Percentiles rank a stretch among this genome's conserved stretches.
These are phyloP conservation scores for Calonectria henricotiae DNA, from an alignment of 2,329 filamentous ascomycete species.

Conservation along the genomic window DNA sequence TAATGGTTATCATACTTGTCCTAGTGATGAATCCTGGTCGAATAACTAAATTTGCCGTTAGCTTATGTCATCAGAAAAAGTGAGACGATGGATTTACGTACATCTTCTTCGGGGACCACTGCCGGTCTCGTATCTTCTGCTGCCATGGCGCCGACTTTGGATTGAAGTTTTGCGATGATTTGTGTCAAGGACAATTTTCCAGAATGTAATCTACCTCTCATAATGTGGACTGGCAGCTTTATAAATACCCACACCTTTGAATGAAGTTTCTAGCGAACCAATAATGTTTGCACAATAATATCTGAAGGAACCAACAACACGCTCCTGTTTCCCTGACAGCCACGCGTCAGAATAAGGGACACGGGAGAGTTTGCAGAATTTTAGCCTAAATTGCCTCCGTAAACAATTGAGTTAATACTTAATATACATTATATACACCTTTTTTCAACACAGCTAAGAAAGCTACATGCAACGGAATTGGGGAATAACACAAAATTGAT, in stretches of 20 bases:
- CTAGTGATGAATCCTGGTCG: conserved; percentile 4
- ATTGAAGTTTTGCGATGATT: neutral
- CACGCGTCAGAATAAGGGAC: neutral
- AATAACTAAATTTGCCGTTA: neutral
- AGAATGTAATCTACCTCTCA: neutral
- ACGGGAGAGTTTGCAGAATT: neutral
- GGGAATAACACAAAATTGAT: too few relatives aligned
- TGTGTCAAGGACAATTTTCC: neutral
- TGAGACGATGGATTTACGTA: neutral
- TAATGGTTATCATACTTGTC: neutral
- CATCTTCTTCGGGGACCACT: conserved; percentile 5
- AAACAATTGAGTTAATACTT: too few relatives aligned
- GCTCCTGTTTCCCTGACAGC: neutral
- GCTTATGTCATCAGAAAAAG: neutral
- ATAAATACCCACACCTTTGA: neutral
- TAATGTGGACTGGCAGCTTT: neutral
- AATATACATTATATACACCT: too few relatives aligned
- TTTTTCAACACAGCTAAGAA: too few relatives aligned
- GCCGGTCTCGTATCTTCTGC: neutral
- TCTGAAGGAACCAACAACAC: neutral
- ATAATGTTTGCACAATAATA: neutral
- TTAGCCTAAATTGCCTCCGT: conserved; percentile 4
- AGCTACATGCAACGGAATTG: too few relatives aligned
- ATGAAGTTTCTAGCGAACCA: neutral
- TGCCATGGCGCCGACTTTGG: neutral